Percentiles rank a stretch among this genome's conserved stretches.
Evolutionary conservation across 352 stramenopile genomes (phyloP).

Genomic region (Phytophthora pluvialis): DNA sequence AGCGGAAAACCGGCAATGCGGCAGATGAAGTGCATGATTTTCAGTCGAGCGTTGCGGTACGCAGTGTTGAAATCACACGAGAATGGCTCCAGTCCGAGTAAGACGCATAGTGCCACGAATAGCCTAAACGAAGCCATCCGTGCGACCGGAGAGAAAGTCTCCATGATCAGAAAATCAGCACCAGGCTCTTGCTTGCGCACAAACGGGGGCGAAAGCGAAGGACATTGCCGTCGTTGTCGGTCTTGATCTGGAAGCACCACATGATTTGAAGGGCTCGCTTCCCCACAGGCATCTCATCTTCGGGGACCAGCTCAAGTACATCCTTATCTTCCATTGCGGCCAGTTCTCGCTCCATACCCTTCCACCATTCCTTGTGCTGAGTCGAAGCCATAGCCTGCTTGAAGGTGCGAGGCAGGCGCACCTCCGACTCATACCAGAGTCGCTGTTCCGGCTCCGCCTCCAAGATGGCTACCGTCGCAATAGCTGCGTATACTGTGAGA

Average conservation of each 20-base stretch:
- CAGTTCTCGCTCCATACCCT: slow-evolving; percentile 12
- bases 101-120: slow-evolving; percentile 3
- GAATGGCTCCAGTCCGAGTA: slow-evolving; percentile 6
- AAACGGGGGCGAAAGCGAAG: slow-evolving; percentile 3
- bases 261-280: slow-evolving; percentile 1
- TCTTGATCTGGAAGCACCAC: slow-evolving; percentile 14
- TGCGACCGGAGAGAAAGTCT: slow-evolving; percentile 5
- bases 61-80: slow-evolving; percentile 20
- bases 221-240: slow-evolving; percentile 9
- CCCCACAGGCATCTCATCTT: neutral
- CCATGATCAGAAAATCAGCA: neutral
- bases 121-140: slow-evolving; percentile 12
- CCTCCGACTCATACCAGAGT: slow-evolving; percentile 3
- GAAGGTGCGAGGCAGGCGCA: slow-evolving; percentile 1
- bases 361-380: slow-evolving; percentile 7
- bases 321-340: slow-evolving; percentile 14
- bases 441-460: neutral
- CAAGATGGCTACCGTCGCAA: neutral
- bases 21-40: slow-evolving; percentile 5
- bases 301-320: neutral
- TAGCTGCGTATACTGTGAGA: neutral
- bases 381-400: neutral
- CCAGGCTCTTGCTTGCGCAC: slow-evolving; percentile 11
- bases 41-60: slow-evolving; percentile 7
- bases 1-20: neutral